A percentile compares a stretch with the other conserved stretches of the same genome.
Evolutionary conservation across 73 alveolate genomes (phyloP).

Genomic region (Diophrys sp.): DNA sequence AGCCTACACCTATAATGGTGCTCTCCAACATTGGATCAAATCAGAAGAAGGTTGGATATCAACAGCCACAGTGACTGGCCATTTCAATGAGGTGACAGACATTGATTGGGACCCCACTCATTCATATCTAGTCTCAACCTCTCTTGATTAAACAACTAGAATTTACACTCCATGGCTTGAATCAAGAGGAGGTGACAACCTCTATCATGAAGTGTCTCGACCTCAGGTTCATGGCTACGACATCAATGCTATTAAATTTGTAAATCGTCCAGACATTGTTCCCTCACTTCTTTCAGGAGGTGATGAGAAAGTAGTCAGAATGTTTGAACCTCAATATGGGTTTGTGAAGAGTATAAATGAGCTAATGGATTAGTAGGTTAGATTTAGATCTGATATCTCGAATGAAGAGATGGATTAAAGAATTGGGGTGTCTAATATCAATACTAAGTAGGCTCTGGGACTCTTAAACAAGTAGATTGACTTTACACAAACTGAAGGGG

Average conservation of each 20-base stretch:
- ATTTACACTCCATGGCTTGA: constrained; percentile 60
- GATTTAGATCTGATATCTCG: constrained; percentile 54
- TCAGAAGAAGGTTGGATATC: constrained; percentile 61
- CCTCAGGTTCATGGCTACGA: constrained; percentile 96
- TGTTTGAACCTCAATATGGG: constrained; percentile 80
- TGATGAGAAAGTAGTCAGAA: constrained; percentile 91
- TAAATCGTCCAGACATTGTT: constrained; percentile 21
- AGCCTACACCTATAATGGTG: constrained; percentile 91
- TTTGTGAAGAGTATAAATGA: constrained; percentile 65
- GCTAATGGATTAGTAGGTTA: constrained; percentile 46
- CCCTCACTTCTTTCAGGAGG: constrained; percentile 83
- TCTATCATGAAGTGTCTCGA: constrained; percentile 86
- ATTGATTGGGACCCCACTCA: constrained; percentile 78
- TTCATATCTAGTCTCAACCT: constrained; percentile 73
- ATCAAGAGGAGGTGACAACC: constrained; percentile 53
- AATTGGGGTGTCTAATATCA: constrained; percentile 62
- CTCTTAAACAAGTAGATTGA: constrained; percentile 77
- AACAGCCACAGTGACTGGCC: constrained; percentile 86
- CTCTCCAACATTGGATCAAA: constrained; percentile 85
- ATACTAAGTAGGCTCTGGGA: constrained; percentile 75
- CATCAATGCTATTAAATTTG: constrained; percentile 66
- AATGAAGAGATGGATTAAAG: constrained; percentile 76
- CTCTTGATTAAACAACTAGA: constrained; percentile 93
- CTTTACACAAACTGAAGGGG: constrained; percentile 35
- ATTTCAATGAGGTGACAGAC: constrained; percentile 92